Evolutionary conservation across 495 filamentous ascomycete genomes (phyloP), one percentile per base, ranked within the genome.

Genomic region (Penicillium cosmopolitanum): DNA sequence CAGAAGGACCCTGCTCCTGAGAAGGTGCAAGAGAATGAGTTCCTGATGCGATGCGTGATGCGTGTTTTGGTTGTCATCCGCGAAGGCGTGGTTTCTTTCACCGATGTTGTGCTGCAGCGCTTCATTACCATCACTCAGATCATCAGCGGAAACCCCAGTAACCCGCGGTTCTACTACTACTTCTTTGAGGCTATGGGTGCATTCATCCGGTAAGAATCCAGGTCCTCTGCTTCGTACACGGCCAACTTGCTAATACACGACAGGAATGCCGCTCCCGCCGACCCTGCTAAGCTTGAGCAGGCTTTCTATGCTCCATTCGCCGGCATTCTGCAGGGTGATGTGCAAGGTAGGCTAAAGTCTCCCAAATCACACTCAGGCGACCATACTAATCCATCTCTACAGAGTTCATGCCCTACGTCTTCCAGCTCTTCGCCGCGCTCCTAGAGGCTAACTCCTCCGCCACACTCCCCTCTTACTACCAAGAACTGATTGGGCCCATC

Each of bases 21-120:
- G 63, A 98, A 97, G 81, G 86, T 98, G 57, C 95, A 98, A 70
- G 96, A 99, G 74, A 98, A 99, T 67, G 96, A 99, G 70, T 99
- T 97, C 71, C 75, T 99, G 61, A 97, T 99, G 93, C 88, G 89
- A 54, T 98, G 96, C 72, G 89, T 97, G 28, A 99, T 99, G 96
- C 84, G 96, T 53, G 92, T 98, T 9, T 78, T 99, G 57, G 90
- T 98, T 60, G 91, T 97, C 56, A 88, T 97, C 70, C 89, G 87
- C 68, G 94, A 96, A 18, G 84, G 85, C 48, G 81, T 92, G 13
- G 66, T 85, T 28, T 78, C 85, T n/a, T 81, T 90, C 53, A 81
- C 85, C 4, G 91, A 96, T 62, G 80, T 78, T 65, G 83, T 96
- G 15, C 77, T 98, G 13, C 74, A 82, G 28, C 89, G 94, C 69